Evolutionary conservation across 257 asterid species (phyloP), one percentile per base, ranked within the genome.

Genomic region (Fraxinus quadrangulata): DNA sequence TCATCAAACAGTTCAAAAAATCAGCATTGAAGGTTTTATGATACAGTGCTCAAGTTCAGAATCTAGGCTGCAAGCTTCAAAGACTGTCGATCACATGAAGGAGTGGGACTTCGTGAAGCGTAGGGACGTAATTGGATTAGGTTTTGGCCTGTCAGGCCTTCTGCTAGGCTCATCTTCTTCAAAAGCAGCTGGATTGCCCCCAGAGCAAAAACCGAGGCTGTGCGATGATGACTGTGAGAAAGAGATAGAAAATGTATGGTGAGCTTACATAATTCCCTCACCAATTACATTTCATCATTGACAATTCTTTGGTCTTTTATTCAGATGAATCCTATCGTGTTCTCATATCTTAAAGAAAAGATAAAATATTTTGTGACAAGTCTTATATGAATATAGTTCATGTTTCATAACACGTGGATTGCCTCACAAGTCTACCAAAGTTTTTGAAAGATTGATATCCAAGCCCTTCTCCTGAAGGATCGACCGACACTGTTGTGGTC

Each of bases 211-310:
- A 77, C 98, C 98, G 45, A 95, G 77, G 85, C 87, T 91, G 45
- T 95, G 99, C 28, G 97, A 95, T 23, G 92, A 83, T 61, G 83
- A 76, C 31, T 95, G 99, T 84, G 94, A 81, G 87, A 93, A 93
- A 87, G 96, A 91, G 96, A 94, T 91, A 84, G 95, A 90, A 89
- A 91, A 91, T 88, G 97, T 91, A 91, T 86, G 95, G 95, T 88
- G 95, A 91, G 92, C 81, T 80, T 83, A 85, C 84, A 78, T 76
- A 75, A 14, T 82, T 85, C 90, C 88, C 88, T 89, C 76, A 30
- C 5, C 56, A 63, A 49, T 3, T 30, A 3, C 67, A 65, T 61
- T 63, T 51, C 28, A 23, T 70, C 21, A 47, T 47, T 63, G 16
- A 21, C 6, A 3, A 19, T 40, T 65, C 30, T 77, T 28, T 68